A percentile compares a stretch with the other conserved stretches of the same genome.
Evolutionary conservation across 345 rosid genomes (phyloP).

Genomic region (Linum trigynum): DNA sequence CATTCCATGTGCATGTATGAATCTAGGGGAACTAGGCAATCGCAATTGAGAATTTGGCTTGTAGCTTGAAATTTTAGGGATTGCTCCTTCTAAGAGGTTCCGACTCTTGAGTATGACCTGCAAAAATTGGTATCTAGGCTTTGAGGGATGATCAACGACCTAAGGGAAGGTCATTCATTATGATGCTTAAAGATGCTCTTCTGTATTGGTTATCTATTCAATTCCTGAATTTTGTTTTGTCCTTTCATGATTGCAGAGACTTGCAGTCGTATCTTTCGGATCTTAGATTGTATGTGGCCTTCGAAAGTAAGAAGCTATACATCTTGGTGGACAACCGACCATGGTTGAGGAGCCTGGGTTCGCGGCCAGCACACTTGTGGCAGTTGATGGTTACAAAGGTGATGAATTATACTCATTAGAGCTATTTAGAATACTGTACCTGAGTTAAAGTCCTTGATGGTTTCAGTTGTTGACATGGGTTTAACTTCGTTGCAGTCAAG

Average conservation of each 20-base stretch:
- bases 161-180: no score
- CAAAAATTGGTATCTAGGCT: no score
- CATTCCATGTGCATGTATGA: background rate
- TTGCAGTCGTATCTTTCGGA: constrained; percentile 94
- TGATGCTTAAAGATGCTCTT: no score
- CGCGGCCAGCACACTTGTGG: constrained; percentile 76
- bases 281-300: constrained; percentile 66
- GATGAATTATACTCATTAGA: constrained; percentile 8
- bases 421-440: background rate
- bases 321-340: constrained; percentile 91
- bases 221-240: constrained; percentile 6
- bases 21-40: background rate
- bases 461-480: background rate
- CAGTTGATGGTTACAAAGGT: constrained; percentile 99
- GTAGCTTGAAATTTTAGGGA: no score
- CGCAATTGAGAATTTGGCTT: background rate
- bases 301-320: constrained; percentile 68
- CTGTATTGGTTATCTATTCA: background rate
- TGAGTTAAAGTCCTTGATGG: background rate
- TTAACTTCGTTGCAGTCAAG: constrained; percentile 56
- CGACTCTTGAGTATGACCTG: no score
- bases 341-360: constrained; percentile 58
- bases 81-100: no score
- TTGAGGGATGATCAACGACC: no score
- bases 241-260: constrained; percentile 54